Conservation (phyloP, 2,329 filamentous ascomycete species). For the Cladophialophora bantiana region DNA sequence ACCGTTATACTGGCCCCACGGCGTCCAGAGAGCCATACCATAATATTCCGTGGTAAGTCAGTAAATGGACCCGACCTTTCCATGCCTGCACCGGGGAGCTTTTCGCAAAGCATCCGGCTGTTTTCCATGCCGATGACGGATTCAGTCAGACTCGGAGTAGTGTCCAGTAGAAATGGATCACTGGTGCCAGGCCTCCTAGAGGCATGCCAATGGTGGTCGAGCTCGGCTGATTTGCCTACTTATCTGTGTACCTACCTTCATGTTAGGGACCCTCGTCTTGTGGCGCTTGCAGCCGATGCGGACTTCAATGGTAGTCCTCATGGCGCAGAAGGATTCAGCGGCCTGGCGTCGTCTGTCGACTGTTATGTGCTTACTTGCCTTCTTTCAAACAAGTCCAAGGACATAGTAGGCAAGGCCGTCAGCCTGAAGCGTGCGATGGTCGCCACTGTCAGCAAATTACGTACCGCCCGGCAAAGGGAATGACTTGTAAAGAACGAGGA, state of each 20-base stretch:
- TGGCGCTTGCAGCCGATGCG: conserved; percentile 8
- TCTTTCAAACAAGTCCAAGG: not conserved
- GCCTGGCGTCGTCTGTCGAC: conserved; percentile 2
- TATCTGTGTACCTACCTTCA: not conserved
- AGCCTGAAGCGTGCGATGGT: not conserved
- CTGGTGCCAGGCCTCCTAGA: not conserved
- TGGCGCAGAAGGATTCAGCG: conserved; percentile 2
- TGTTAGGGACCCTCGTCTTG: not conserved
- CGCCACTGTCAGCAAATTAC: conserved; percentile 8
- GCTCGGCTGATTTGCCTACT: conserved; percentile 1
- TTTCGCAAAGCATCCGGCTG: conserved; percentile 10
- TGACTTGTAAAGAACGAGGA: not conserved
- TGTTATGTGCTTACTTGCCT: not conserved
- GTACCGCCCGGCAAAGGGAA: not conserved
- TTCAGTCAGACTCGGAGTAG: not conserved
- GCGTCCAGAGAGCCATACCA: not conserved
- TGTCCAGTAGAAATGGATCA: not conserved
- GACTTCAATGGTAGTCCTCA: conserved; percentile 1
- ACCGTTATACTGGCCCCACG: not conserved
- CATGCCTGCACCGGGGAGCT: not conserved
- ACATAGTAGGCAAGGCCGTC: not conserved
- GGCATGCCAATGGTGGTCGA: not conserved
- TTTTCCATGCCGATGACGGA: not conserved
- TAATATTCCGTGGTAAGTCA: too few relatives aligned
- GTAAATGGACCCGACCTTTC: not conserved